These are phyloP conservation scores for Scopulariopsis brevicaulis DNA, from an alignment of 2,329 filamentous ascomycete species.

Conservation along the genomic window DNA sequence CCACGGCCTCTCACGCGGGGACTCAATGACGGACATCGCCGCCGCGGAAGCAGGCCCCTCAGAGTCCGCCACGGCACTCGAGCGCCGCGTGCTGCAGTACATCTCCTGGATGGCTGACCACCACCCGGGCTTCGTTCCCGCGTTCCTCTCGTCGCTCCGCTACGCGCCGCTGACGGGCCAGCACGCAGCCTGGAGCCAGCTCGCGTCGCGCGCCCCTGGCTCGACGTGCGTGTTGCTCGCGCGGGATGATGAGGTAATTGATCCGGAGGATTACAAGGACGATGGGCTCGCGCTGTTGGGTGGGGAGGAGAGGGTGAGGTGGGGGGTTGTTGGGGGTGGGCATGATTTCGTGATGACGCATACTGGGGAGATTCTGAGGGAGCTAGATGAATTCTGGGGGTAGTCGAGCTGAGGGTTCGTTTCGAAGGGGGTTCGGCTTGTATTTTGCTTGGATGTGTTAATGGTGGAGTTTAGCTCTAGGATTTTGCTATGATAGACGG, in stretches of 20 bases:
- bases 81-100: slow-evolving; percentile 33
- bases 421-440: not conserved
- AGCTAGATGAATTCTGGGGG: slow-evolving; percentile 37
- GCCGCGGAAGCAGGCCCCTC: slow-evolving; percentile 24
- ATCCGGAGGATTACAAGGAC: slow-evolving; percentile 32
- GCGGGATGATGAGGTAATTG: slow-evolving; percentile 37
- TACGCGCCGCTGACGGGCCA: slow-evolving; percentile 41
- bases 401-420: not conserved
- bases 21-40: slow-evolving; percentile 24
- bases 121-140: slow-evolving; percentile 46
- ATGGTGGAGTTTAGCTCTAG: not conserved
- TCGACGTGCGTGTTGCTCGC: slow-evolving; percentile 42
- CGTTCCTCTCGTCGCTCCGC: slow-evolving; percentile 47
- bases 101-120: slow-evolving; percentile 47
- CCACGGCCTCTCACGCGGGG: slow-evolving; percentile 5
- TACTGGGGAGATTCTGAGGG: slow-evolving; percentile 26
- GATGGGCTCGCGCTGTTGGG: slow-evolving; percentile 40
- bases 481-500: not conserved
- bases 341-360: slow-evolving; percentile 56
- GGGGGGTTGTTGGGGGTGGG: slow-evolving; percentile 38
- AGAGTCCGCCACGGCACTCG: slow-evolving; percentile 23
- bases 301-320: slow-evolving; percentile 34
- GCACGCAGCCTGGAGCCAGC: slow-evolving; percentile 34
- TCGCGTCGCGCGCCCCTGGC: slow-evolving; percentile 28
- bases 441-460: not conserved